These are phyloP conservation scores for Porphyrellus sp. DNA, from an alignment of 1,284 basidiomycete genomes.

Conservation along the genomic window DNA sequence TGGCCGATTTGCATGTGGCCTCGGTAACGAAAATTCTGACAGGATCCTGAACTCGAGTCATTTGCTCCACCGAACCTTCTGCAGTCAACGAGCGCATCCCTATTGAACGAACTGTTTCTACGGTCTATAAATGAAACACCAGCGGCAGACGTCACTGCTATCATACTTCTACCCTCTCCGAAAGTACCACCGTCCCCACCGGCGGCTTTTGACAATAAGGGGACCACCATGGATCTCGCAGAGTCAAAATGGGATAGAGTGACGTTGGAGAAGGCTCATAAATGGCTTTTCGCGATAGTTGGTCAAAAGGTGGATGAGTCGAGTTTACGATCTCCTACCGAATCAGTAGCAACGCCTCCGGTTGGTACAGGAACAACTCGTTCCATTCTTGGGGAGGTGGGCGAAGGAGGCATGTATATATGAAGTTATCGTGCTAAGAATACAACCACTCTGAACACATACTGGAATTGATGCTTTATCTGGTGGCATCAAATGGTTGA, in stretches of 20 bases:
- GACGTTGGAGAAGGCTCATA: constrained; percentile 38
- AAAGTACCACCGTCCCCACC: constrained; percentile 43
- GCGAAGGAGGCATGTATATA: constrained; percentile 60
- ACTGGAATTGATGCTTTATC: no score
- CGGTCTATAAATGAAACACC: constrained; percentile 22
- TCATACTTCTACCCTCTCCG: constrained; percentile 52
- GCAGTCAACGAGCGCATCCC: constrained; percentile 53
- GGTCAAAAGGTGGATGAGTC: constrained; percentile 20
- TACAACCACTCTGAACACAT: no score
- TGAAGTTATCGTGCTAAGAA: no score
- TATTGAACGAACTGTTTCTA: constrained; percentile 40
- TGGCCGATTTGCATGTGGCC: background rate
- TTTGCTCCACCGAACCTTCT: constrained; percentile 60
- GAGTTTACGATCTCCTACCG: constrained; percentile 7
- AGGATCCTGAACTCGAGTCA: constrained; percentile 30
- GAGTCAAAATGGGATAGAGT: constrained; percentile 38
- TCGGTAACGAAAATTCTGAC: background rate
- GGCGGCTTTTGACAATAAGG: constrained; percentile 33
- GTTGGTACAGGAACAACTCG: constrained; percentile 1
- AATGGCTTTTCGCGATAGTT: constrained; percentile 35
- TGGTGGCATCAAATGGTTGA: no score
- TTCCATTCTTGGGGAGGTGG: constrained; percentile 33
- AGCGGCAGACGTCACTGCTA: constrained; percentile 11
- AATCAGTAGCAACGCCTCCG: background rate
- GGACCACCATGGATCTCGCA: constrained; percentile 32